Conservation (phyloP, 2,329 filamentous ascomycete genomes). For the Penicillium freii region DNA sequence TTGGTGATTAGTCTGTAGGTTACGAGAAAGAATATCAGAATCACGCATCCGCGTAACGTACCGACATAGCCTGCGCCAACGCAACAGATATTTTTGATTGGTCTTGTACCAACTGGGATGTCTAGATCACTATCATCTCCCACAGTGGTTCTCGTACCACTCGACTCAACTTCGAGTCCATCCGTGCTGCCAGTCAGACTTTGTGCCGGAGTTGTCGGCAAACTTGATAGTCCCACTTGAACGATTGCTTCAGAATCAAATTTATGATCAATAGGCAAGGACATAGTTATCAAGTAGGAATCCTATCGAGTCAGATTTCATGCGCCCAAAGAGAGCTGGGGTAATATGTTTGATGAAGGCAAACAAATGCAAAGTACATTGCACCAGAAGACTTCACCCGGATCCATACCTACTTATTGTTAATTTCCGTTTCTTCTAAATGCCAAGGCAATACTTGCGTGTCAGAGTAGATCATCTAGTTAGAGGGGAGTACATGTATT, state of each 20-base stretch:
- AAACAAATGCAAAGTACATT: neutral
- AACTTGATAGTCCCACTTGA: neutral
- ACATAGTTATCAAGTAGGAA: neutral
- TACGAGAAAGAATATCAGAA: neutral
- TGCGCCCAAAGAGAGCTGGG: neutral
- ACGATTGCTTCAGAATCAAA: neutral
- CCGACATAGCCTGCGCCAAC: slow-evolving; percentile 29
- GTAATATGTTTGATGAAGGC: too few relatives aligned
- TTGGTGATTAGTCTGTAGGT: neutral
- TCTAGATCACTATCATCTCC: slow-evolving; percentile 1
- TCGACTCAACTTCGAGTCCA: neutral
- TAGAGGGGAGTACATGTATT: too few relatives aligned
- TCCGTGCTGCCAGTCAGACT: slow-evolving; percentile 8
- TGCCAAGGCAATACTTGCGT: too few relatives aligned
- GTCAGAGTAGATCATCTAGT: too few relatives aligned
- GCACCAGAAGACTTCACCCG: neutral
- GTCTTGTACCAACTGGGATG: neutral
- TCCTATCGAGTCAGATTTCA: neutral
- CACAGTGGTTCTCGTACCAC: neutral
- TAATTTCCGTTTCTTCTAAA: too few relatives aligned
- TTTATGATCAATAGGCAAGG: neutral
- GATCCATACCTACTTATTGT: too few relatives aligned
- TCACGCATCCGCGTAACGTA: neutral
- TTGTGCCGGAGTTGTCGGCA: slow-evolving; percentile 8
- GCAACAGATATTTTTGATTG: slow-evolving; percentile 24